Evolutionary conservation across 2,329 filamentous ascomycete species (phyloP).

Genomic region (Alternaria sp.): DNA sequence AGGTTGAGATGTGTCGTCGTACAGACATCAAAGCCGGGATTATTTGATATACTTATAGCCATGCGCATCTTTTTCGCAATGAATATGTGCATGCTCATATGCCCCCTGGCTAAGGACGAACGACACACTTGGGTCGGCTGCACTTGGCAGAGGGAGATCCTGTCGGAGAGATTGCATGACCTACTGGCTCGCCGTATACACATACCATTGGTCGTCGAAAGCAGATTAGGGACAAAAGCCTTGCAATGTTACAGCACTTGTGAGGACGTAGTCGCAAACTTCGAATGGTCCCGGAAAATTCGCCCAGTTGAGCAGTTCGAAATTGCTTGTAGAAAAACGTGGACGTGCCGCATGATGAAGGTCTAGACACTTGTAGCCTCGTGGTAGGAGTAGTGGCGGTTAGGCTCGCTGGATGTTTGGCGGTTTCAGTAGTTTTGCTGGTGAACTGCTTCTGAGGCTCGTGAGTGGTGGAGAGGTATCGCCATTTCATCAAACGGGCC

Average conservation of each 20-base stretch:
- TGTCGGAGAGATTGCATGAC: constrained; percentile 24
- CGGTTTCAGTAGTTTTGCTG: constrained; percentile 13
- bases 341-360: constrained; percentile 36
- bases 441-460: neutral
- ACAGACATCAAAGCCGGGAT: constrained; percentile 10
- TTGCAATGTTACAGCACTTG: constrained; percentile 32
- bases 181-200: constrained; percentile 1
- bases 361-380: constrained; percentile 19
- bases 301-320: constrained; percentile 39
- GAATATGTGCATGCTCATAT: constrained; percentile 9
- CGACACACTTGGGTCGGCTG: constrained; percentile 17
- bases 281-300: constrained; percentile 31
- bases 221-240: constrained; percentile 29
- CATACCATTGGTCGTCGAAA: constrained; percentile 25
- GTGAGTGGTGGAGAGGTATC: constrained; percentile 22
- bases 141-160: constrained; percentile 9
- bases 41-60: constrained; percentile 22
- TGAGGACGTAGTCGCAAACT: constrained; percentile 11
- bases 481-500: constrained; percentile 12
- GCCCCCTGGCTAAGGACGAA: constrained; percentile 1
- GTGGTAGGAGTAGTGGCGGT: constrained; percentile 22
- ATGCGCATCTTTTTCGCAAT: neutral
- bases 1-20: constrained; percentile 11
- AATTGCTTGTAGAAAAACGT: constrained; percentile 24
- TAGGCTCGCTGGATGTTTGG: constrained; percentile 15